These are phyloP conservation scores for Geotrichum macrosporum DNA, from an alignment of 1,139 yeast genomes.

Conservation along the genomic window DNA sequence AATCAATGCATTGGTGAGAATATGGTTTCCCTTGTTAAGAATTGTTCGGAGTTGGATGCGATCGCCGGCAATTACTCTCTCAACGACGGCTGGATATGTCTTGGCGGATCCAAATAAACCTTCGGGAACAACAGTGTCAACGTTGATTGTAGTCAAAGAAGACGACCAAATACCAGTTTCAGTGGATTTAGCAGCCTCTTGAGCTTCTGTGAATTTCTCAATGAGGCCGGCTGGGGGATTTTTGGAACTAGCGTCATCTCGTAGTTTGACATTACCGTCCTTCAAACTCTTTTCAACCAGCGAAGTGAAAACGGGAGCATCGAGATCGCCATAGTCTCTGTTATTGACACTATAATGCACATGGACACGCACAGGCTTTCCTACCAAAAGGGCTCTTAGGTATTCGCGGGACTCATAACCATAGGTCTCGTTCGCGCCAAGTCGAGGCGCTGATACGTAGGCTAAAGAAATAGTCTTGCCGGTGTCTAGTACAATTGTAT, in stretches of 20 bases:
- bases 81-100: slow-evolving; percentile 59
- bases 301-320: slow-evolving; percentile 60
- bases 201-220: slow-evolving; percentile 41
- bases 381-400: slow-evolving; percentile 60
- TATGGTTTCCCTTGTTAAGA: slow-evolving; percentile 42
- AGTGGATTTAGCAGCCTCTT: slow-evolving; percentile 50
- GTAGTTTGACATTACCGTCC: slow-evolving; percentile 59
- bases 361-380: slow-evolving; percentile 60
- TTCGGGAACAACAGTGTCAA: slow-evolving; percentile 40
- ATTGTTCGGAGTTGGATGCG: slow-evolving; percentile 56
- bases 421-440: slow-evolving; percentile 40
- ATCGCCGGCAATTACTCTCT: slow-evolving; percentile 75
- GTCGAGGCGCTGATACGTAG: slow-evolving; percentile 53
- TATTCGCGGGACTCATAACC: slow-evolving; percentile 59
- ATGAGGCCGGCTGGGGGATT: slow-evolving; percentile 38
- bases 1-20: slow-evolving; percentile 54
- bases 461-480: slow-evolving; percentile 65
- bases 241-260: slow-evolving; percentile 47
- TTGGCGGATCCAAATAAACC: slow-evolving; percentile 35
- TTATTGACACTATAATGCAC: slow-evolving; percentile 52
- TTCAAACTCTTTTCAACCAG: slow-evolving; percentile 54
- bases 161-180: slow-evolving; percentile 54
- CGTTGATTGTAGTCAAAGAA: slow-evolving; percentile 33
- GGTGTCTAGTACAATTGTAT: slow-evolving; percentile 60
- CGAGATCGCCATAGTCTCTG: slow-evolving; percentile 69